A percentile compares a stretch with the other conserved stretches of the same genome.
These are phyloP conservation scores for Rosa multiflora DNA, from an alignment of 306 rosid genomes.

Conservation along the genomic window DNA sequence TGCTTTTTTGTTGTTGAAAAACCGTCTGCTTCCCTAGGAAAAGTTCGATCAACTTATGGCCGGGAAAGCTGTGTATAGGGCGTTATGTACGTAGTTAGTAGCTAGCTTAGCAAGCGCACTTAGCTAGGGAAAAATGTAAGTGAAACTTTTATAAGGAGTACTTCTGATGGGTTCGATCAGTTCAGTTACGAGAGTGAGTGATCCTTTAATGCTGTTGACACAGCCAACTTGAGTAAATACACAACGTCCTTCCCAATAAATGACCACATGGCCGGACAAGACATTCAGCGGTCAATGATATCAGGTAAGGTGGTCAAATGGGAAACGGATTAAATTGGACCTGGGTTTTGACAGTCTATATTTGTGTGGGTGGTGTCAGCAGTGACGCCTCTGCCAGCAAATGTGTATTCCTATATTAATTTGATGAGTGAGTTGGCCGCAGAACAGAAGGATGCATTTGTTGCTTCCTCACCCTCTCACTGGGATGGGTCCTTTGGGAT, in stretches of 20 bases:
- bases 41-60: not conserved
- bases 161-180: not conserved
- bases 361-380: not conserved
- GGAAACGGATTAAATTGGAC: not conserved
- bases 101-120: not conserved
- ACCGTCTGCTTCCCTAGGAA: not conserved
- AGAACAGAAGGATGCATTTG: not conserved
- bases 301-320: constrained; percentile 21
- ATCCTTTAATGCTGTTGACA: not conserved
- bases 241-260: not conserved
- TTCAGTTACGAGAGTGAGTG: not conserved
- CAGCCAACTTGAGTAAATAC: not conserved
- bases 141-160: not conserved
- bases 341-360: not conserved
- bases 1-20: not conserved
- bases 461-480: not conserved
- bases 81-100: not conserved
- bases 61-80: constrained; percentile 1
- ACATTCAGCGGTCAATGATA: not conserved
- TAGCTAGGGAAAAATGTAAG: not conserved
- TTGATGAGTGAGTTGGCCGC: not conserved
- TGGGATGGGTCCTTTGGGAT: not conserved
- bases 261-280: constrained; percentile 2
- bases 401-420: not conserved
- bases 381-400: not conserved